Evolutionary conservation across 768 basidiomycete species (phyloP).

Genomic region (Mycena capillaripes): DNA sequence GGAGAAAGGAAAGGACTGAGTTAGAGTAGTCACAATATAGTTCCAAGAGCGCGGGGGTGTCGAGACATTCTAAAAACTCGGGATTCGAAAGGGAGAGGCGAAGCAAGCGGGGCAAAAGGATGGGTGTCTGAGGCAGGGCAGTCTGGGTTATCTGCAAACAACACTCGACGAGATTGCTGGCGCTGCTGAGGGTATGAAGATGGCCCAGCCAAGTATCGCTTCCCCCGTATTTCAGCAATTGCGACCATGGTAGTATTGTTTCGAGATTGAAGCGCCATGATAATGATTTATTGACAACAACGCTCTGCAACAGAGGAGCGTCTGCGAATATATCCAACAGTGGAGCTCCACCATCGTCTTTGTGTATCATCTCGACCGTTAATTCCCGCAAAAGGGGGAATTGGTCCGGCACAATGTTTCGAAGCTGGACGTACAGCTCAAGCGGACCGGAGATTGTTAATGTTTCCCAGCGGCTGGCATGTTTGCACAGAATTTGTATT

Average conservation of each 20-base stretch:
- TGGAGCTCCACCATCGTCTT: too few relatives aligned
- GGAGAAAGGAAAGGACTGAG: background rate
- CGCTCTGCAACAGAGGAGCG: background rate
- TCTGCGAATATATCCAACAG: background rate
- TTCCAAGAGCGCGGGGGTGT: constrained; percentile 16
- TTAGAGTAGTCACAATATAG: background rate
- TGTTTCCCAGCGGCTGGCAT: constrained; percentile 6
- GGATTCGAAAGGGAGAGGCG: constrained; percentile 3
- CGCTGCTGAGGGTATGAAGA: background rate
- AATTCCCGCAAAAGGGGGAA: background rate
- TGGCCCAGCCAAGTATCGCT: background rate
- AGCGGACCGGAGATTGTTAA: background rate
- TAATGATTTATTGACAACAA: background rate
- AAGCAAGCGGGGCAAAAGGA: constrained; percentile 3
- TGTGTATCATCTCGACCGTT: background rate
- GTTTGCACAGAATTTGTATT: background rate
- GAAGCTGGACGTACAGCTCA: background rate
- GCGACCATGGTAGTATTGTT: background rate
- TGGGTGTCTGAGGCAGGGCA: background rate
- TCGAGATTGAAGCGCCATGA: background rate
- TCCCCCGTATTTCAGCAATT: background rate
- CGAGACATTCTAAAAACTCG: background rate
- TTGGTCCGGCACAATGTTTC: background rate
- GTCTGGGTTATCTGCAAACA: background rate
- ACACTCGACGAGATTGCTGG: constrained; percentile 2